phyloP scores from a whole-genome alignment of 2,329 filamentous ascomycete genomes.

The Sporothrix pseudoabietina region DNA sequence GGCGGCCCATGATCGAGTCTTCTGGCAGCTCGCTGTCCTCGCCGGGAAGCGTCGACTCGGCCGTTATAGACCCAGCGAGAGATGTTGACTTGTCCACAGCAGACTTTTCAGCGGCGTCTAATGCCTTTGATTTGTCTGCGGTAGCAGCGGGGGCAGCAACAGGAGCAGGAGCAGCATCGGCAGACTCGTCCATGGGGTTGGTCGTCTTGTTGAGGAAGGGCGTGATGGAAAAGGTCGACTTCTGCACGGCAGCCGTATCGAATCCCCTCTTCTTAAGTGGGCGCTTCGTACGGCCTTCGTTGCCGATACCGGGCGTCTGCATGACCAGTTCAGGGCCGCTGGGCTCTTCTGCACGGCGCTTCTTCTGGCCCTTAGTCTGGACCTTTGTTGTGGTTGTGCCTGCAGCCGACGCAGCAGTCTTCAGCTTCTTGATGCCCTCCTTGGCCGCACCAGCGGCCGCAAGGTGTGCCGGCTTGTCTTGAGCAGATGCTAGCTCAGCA shows the following conservation, averaged over 20 bases:
- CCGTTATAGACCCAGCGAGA: not conserved
- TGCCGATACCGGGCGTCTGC: slow-evolving; percentile 45
- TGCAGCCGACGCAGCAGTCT: slow-evolving; percentile 39
- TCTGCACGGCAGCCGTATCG: slow-evolving; percentile 71
- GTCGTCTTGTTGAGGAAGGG: slow-evolving; percentile 77
- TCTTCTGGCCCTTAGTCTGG: slow-evolving; percentile 45
- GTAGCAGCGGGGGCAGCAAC: not conserved
- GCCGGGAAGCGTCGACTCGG: slow-evolving; percentile 8
- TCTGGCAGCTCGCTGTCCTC: slow-evolving; percentile 35
- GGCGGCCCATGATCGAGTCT: slow-evolving; percentile 32
- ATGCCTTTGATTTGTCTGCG: slow-evolving; percentile 25
- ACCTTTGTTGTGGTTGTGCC: slow-evolving; percentile 37
- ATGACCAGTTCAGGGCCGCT: slow-evolving; percentile 53
- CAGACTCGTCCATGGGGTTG: slow-evolving; percentile 51
- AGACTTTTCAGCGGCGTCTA: not conserved
- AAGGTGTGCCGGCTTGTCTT: slow-evolving; percentile 45
- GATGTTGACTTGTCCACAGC: not conserved
- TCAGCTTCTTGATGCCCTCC: slow-evolving; percentile 32
- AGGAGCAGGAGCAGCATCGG: slow-evolving; percentile 30
- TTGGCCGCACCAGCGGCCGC: slow-evolving; percentile 19
- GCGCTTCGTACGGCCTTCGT: slow-evolving; percentile 42
- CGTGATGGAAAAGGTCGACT: slow-evolving; percentile 91
- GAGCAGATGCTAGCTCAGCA: slow-evolving; percentile 44
- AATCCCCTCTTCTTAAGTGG: slow-evolving; percentile 58
- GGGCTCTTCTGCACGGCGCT: slow-evolving; percentile 51